phyloP scores from a whole-genome alignment of 139 green algal species.

The Edaphochlamys debaryana region DNA sequence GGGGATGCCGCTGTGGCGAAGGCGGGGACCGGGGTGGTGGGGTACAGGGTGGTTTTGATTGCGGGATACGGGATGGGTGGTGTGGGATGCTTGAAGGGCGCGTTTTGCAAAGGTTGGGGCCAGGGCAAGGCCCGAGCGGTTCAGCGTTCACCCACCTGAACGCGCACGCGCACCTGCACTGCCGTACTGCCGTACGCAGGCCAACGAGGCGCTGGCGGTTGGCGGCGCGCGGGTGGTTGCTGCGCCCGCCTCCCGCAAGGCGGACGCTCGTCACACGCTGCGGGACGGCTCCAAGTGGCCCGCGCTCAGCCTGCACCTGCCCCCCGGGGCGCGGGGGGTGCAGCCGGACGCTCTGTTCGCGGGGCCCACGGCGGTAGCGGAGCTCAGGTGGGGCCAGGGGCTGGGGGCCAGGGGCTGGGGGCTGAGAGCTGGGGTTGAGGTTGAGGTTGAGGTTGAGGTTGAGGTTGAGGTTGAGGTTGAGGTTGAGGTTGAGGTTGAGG shows the following conservation, averaged over 20 bases:
- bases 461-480: too few species aligned
- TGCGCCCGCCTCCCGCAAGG: background rate
- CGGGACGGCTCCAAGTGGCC: conserved; percentile 69
- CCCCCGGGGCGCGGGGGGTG: conserved; percentile 62
- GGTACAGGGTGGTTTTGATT: too few species aligned
- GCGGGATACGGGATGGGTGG: too few species aligned
- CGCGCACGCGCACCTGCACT: too few species aligned
- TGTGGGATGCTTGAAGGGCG: too few species aligned
- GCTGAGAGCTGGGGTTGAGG: background rate
- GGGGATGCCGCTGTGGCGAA: background rate
- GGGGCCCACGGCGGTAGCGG: conserved; percentile 22
- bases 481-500: too few species aligned
- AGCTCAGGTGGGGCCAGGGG: conserved; percentile 10
- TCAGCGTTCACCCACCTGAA: too few species aligned
- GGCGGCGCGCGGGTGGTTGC: background rate
- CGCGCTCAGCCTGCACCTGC: conserved; percentile 64
- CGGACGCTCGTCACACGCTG: conserved; percentile 47
- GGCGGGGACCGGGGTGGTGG: background rate
- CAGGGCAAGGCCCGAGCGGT: too few species aligned
- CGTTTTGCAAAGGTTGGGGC: too few species aligned
- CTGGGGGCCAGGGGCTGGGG: background rate
- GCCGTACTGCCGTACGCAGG: too few species aligned
- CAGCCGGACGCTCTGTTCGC: conserved; percentile 43
- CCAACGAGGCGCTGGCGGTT: conserved; percentile 12
- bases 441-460: too few species aligned